These are phyloP conservation scores for Zygosaccharomyces kombuchaensis DNA, from an alignment of 805 yeast species.

Conservation along the genomic window DNA sequence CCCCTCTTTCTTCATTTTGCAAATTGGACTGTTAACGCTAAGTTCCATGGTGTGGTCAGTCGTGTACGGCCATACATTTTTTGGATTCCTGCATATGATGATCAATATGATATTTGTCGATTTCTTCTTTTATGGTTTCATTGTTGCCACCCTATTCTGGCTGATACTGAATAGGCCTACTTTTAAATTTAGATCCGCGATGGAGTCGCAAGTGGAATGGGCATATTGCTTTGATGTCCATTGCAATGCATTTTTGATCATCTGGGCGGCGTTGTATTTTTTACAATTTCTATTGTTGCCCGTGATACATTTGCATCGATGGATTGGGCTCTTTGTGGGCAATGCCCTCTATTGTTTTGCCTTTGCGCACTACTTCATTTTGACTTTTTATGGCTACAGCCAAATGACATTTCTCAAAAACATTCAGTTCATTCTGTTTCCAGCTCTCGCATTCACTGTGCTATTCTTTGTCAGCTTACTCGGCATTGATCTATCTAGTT, in stretches of 20 bases:
- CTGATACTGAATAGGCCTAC: constrained; percentile 61
- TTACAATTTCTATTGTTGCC: constrained; percentile 75
- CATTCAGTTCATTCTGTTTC: constrained; percentile 57
- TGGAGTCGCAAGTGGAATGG: constrained; percentile 56
- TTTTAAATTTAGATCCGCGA: constrained; percentile 37
- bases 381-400: constrained; percentile 87
- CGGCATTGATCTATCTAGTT: constrained; percentile 69
- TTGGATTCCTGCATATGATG: constrained; percentile 61
- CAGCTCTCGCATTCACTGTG: constrained; percentile 57
- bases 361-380: constrained; percentile 66
- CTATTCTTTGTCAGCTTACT: constrained; percentile 57
- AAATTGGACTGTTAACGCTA: constrained; percentile 59
- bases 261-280: constrained; percentile 73
- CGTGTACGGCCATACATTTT: constrained; percentile 62
- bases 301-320: constrained; percentile 55
- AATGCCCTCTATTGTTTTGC: constrained; percentile 74
- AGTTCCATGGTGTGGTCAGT: constrained; percentile 90
- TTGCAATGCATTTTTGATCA: constrained; percentile 79
- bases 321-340: constrained; percentile 69
- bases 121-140: constrained; percentile 64
- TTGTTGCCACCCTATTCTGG: constrained; percentile 74
- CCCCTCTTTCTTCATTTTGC: constrained; percentile 76
- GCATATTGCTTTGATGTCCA: constrained; percentile 92
- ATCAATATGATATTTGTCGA: constrained; percentile 82
- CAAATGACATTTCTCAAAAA: constrained; percentile 62